Evolutionary conservation across 2,329 filamentous ascomycete species (phyloP), one percentile per base, ranked within the genome.

Genomic region (Colletotrichum paranaense): DNA sequence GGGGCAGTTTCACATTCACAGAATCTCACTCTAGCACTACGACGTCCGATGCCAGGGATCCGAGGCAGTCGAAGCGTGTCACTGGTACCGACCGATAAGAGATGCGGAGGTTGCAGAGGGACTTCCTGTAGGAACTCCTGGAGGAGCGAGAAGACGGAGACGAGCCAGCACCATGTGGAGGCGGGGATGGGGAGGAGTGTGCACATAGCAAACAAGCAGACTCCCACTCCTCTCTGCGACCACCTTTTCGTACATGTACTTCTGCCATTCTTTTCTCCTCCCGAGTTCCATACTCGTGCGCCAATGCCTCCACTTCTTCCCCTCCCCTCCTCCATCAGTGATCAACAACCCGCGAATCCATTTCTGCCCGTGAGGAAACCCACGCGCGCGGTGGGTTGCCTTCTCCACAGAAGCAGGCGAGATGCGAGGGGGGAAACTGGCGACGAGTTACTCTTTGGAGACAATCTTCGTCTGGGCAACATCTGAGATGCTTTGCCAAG

Each of bases 1-100:
- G 88, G 87, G 89, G 88, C 70, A 78, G 78, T 6, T 88, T 89
- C 76, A 76, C 74, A 28, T 73, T 73, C 28, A 57, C 67, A 12
- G 60, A 71, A 14, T 35, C 71, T 49, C 19, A 49, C 19, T 28
- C 24, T 56, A 28, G n/a, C n/a, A 49, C n/a, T 22, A 56, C 22
- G 22, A 56, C 53, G 53, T 2, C 22, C 57, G 30, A 53, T 52
- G 26, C 30, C 32, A 62, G 26, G 49, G 32, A 38, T 65, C 35
- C 30, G 28, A 62, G 26, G 49, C 24, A 46, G 24, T 64, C 16
- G 4, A 53, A 24, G n/a, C 22, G 38, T 26, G 22, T n/a, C 28
- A n/a, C 62, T 19, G 38, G 38, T 49, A 49, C 42, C 62, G 24
- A 60, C 14, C 49, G 46, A 56, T 26, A 46, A 49, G 55, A n/a